phyloP scores from a whole-genome alignment of 352 stramenopile species.

The Peronosclerospora sorghi region DNA sequence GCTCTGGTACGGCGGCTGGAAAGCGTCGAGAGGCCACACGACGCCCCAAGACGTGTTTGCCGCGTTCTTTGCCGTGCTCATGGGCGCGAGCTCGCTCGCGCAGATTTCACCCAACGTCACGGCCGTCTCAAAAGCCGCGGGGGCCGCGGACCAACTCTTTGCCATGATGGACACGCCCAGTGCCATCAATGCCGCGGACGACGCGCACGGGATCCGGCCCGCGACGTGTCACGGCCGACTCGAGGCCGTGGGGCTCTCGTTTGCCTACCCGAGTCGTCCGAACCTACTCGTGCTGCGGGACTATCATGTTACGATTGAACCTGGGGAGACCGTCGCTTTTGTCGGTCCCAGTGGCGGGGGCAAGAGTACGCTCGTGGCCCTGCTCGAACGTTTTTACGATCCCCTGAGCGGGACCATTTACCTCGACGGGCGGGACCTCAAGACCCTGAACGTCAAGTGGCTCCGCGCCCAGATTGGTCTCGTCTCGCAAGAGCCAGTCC shows the following conservation, averaged over 20 bases:
- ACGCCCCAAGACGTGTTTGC: conserved; percentile 31
- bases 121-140: conserved; percentile 34
- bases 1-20: conserved; percentile 41
- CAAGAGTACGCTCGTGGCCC: conserved; percentile 34
- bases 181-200: conserved; percentile 30
- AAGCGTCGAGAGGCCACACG: conserved; percentile 20
- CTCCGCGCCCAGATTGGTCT: conserved; percentile 55
- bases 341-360: conserved; percentile 22
- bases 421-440: conserved; percentile 73
- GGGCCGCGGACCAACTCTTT: conserved; percentile 33
- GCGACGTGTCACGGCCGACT: conserved; percentile 24
- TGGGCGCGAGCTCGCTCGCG: conserved; percentile 29
- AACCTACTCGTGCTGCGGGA: conserved; percentile 19
- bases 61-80: conserved; percentile 42
- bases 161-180: conserved; percentile 40
- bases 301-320: conserved; percentile 28
- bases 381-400: conserved; percentile 87
- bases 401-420: conserved; percentile 48
- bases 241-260: conserved; percentile 37
- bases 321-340: conserved; percentile 22
- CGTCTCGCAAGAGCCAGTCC: conserved; percentile 79
- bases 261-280: conserved; percentile 57
- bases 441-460: conserved; percentile 67
- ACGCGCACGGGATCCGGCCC: conserved; percentile 19
- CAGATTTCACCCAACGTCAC: conserved; percentile 47